Evolutionary conservation across 148 eudicot species (phyloP), one percentile per base, ranked within the genome.

Genomic region (Rhododendron ferrugineum): DNA sequence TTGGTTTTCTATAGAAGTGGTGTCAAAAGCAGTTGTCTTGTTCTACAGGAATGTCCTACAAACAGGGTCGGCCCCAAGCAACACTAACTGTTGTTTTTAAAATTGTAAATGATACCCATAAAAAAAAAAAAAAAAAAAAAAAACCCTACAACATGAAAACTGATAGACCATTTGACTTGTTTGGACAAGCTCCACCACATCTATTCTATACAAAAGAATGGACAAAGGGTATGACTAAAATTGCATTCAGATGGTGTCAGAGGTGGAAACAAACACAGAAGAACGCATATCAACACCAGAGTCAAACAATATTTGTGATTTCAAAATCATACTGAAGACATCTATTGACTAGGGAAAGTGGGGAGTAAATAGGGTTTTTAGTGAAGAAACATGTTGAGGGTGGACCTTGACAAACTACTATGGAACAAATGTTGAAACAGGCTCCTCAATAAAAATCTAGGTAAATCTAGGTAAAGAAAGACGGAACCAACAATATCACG

Each of bases 11-110:
- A 6, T 26, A 72, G 23, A 78, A 84, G 56, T 77, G 81, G 26
- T 34, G 37, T 84, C 58, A 60, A 70, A 83, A 84, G 64, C 77
- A 77, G 56, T 60, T 58, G 58, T 60, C 74, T 15, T 40, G 40
- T 77, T 14, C 7, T 15, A 34, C 49, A 11, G 28, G 52, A 37
- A 52, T 9, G 85, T 18, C 79, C 49, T 23, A 26, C 8, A 47
- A 42, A 40, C 54, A 37, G 37, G 58, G 85, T 15, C 49, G 78
- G 78, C 30, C 64, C 42, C n/a, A 28, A 49, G 20, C 85, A 83
- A 83, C 64, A 83, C 37, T 26, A 74, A 2, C 6, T 50, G 34
- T 49, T 20, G 68, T 49, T 11, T 47, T 70, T 70, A 15, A 16
- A 52, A 42, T 40, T 82, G 34, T 82, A n/a, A 64, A 26, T 42